These are phyloP conservation scores for Leucocoprinus sp. DNA, from an alignment of 768 basidiomycete genomes.

Conservation along the genomic window DNA sequence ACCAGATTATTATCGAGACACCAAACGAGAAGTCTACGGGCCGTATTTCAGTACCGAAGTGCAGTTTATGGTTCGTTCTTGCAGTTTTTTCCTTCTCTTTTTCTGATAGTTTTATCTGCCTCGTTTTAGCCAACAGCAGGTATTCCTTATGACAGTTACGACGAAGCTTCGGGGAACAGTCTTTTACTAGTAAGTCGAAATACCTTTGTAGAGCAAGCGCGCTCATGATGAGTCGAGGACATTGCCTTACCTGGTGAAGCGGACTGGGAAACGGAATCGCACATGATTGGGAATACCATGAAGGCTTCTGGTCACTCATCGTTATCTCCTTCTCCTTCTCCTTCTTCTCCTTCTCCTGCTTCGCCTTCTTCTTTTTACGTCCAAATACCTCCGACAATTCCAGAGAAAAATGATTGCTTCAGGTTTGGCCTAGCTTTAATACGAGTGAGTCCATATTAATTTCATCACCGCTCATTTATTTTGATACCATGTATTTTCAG, in stretches of 20 bases:
- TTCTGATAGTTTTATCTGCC: background rate
- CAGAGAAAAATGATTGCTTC: background rate
- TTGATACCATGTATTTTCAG: background rate
- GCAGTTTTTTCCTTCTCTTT: background rate
- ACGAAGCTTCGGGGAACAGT: conserved; percentile 2
- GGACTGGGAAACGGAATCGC: background rate
- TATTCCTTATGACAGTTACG: background rate
- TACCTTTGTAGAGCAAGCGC: background rate
- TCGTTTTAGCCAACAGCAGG: conserved; percentile 9
- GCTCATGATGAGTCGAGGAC: background rate
- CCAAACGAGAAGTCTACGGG: conserved; percentile 7
- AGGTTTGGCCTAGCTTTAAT: background rate
- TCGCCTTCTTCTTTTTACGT: background rate
- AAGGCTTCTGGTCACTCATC: background rate
- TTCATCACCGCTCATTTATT: background rate
- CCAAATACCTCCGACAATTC: background rate
- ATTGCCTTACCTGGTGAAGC: background rate
- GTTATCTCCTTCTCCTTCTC: background rate
- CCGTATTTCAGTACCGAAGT: background rate
- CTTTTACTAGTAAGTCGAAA: conserved; percentile 1
- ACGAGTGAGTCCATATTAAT: background rate
- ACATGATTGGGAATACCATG: background rate
- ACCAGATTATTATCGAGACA: conserved; percentile 9
- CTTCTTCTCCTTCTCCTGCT: background rate
- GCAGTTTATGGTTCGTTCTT: background rate